Evolutionary conservation across 108 stramenopile genomes (phyloP).

Genomic region (Cyclotella baltica): DNA sequence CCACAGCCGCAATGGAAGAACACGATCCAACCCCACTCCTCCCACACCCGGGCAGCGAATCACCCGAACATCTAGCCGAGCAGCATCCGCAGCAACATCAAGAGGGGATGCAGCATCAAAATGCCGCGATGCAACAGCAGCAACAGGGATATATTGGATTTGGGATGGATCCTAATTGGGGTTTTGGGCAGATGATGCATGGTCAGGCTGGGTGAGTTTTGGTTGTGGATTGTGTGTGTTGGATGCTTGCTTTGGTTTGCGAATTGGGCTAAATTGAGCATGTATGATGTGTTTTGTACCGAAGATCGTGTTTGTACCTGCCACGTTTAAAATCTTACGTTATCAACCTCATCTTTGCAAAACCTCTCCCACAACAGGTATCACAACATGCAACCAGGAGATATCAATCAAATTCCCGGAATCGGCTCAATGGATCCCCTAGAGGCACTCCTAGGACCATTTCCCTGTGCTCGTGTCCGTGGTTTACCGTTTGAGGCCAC

Average conservation of each 20-base stretch:
- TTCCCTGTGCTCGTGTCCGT: constrained; percentile 91
- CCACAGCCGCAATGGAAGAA: no score
- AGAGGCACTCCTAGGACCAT: constrained; percentile 89
- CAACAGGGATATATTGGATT: constrained; percentile 48
- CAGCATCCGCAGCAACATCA: constrained; percentile 27
- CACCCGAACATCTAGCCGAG: constrained; percentile 27
- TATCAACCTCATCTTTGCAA: neutral
- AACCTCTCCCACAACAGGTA: constrained; percentile 6
- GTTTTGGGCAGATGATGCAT: constrained; percentile 51
- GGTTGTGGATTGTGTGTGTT: no score
- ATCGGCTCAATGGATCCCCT: constrained; percentile 82
- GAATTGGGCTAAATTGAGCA: no score
- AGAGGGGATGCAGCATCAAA: constrained; percentile 29
- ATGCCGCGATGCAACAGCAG: constrained; percentile 18
- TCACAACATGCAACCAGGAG: constrained; percentile 30
- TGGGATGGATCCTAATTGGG: constrained; percentile 59
- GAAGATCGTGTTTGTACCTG: neutral
- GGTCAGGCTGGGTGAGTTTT: constrained; percentile 43
- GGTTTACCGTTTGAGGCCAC: constrained; percentile 92
- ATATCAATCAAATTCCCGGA: constrained; percentile 63
- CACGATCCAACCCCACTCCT: constrained; percentile 14
- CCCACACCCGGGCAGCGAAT: constrained; percentile 8
- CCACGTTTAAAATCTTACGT: neutral
- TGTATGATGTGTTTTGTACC: no score
- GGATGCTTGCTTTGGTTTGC: no score